phyloP scores from a whole-genome alignment of 805 yeast species.

The Wickerhamiella parazyma region DNA sequence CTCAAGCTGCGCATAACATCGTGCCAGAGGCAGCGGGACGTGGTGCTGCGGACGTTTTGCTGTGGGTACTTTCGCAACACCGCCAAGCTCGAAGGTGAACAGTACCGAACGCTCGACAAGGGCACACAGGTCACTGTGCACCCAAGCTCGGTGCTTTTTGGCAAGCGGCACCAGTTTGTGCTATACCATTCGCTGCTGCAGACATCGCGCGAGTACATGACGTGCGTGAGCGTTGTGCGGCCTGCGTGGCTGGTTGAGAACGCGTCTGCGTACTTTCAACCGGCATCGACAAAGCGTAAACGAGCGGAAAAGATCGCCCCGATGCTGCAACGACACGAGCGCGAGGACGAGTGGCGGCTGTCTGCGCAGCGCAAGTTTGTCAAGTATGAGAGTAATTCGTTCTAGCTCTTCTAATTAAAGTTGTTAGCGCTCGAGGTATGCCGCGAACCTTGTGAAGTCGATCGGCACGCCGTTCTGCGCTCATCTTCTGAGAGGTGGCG shows the following conservation, averaged over 20 bases:
- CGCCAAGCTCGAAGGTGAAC: slow-evolving; percentile 52
- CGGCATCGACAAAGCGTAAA: slow-evolving; percentile 35
- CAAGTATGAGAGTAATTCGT: slow-evolving; percentile 10
- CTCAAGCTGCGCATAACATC: slow-evolving; percentile 15
- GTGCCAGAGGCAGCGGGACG: slow-evolving; percentile 23
- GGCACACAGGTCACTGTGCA: slow-evolving; percentile 51
- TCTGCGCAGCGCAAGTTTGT: slow-evolving; percentile 29
- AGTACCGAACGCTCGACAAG: slow-evolving; percentile 28
- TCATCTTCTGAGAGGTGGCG: too few relatives aligned
- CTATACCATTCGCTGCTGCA: slow-evolving; percentile 73
- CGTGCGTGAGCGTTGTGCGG: slow-evolving; percentile 54
- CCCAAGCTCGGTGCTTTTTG: slow-evolving; percentile 68
- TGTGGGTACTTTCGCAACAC: slow-evolving; percentile 60
- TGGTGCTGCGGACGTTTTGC: slow-evolving; percentile 41
- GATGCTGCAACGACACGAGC: slow-evolving; percentile 42
- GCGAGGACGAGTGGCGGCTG: slow-evolving; percentile 65
- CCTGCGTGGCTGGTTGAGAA: slow-evolving; percentile 61
- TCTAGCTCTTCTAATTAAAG: background rate
- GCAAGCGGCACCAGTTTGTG: slow-evolving; percentile 62
- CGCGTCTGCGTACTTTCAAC: slow-evolving; percentile 65
- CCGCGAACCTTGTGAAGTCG: slow-evolving; percentile 40
- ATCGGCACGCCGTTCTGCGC: slow-evolving; percentile 42
- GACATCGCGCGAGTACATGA: slow-evolving; percentile 81
- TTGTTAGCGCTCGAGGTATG: slow-evolving; percentile 29
- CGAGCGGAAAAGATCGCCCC: slow-evolving; percentile 61